A percentile compares a stretch with the other conserved stretches of the same genome.
Evolutionary conservation across 139 green algal species (phyloP).

Genomic region (Marvania coccoides): DNA sequence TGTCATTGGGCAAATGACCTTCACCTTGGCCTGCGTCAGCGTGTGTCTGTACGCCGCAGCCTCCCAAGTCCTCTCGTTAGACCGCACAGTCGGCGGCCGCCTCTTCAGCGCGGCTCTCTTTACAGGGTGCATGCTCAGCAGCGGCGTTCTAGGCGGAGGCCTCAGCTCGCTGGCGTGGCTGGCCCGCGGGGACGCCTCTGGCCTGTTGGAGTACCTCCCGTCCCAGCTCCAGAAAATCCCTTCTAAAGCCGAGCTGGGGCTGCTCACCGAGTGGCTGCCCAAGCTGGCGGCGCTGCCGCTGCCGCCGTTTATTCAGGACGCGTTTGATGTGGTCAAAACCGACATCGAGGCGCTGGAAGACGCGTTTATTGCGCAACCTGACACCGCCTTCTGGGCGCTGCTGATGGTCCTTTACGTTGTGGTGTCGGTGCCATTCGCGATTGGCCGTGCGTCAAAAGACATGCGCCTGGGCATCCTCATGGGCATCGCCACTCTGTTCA

Average conservation of each 20-base stretch:
- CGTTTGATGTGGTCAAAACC: background rate
- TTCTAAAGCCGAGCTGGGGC: background rate
- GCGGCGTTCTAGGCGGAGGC: background rate
- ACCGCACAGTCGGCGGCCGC: conserved; percentile 10
- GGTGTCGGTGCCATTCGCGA: background rate
- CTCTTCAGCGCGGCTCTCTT: conserved; percentile 8
- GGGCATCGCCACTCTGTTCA: conserved; percentile 11
- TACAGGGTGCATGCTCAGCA: conserved; percentile 4
- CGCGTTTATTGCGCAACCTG: background rate
- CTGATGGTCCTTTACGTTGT: conserved; percentile 9
- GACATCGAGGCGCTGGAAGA: background rate
- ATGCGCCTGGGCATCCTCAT: conserved; percentile 5
- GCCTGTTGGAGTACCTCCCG: conserved; percentile 2
- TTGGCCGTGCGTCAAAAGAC: background rate
- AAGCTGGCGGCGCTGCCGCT: background rate
- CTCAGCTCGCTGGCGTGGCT: conserved; percentile 15
- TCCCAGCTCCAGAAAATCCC: background rate
- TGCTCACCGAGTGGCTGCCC: background rate
- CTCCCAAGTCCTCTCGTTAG: conserved; percentile 10
- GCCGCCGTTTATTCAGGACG: background rate
- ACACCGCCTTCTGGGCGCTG: background rate
- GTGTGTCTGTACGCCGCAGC: conserved; percentile 2
- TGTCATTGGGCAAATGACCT: background rate
- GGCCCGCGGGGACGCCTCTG: background rate
- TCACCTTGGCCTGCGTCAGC: conserved; percentile 5